A percentile compares a stretch with the other conserved stretches of the same genome.
phyloP scores from a whole-genome alignment of 176 grass and related monocot species.

The Carex cristatella region DNA sequence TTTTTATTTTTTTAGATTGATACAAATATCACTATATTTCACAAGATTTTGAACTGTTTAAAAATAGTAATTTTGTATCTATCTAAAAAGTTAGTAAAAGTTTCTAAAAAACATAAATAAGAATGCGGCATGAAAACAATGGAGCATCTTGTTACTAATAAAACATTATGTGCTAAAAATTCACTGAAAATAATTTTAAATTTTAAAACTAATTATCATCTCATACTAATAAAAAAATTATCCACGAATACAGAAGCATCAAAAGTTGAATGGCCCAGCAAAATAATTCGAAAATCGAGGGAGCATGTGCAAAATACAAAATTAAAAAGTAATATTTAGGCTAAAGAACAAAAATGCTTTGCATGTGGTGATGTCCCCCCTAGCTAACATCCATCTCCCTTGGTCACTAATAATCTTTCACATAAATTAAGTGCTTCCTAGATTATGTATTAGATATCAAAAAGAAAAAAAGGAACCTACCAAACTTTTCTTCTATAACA shows the following conservation, averaged over 20 bases:
- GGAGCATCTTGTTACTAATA: too few species aligned
- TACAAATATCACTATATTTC: too few species aligned
- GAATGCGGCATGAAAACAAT: too few species aligned
- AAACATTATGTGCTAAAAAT: too few species aligned
- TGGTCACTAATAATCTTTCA: neutral
- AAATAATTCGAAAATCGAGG: neutral
- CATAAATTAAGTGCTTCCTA: neutral
- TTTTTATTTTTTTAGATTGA: too few species aligned
- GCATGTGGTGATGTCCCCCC: slow-evolving; percentile 17
- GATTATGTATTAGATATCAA: slow-evolving; percentile 15
- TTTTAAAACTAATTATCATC: too few species aligned
- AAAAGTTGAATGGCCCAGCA: neutral
- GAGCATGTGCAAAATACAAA: neutral
- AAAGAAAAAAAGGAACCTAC: neutral
- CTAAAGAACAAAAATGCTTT: neutral
- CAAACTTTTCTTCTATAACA: neutral
- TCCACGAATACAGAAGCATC: neutral
- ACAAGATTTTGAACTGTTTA: too few species aligned
- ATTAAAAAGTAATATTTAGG: neutral
- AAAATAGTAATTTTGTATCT: too few species aligned
- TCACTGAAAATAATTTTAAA: too few species aligned
- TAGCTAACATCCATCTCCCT: slow-evolving; percentile 2
- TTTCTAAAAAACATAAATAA: too few species aligned
- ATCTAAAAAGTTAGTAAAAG: too few species aligned
- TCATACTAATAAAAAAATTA: too few species aligned